These are phyloP conservation scores for Ephemerocybe angulata DNA, from an alignment of 768 basidiomycete species.

Conservation along the genomic window DNA sequence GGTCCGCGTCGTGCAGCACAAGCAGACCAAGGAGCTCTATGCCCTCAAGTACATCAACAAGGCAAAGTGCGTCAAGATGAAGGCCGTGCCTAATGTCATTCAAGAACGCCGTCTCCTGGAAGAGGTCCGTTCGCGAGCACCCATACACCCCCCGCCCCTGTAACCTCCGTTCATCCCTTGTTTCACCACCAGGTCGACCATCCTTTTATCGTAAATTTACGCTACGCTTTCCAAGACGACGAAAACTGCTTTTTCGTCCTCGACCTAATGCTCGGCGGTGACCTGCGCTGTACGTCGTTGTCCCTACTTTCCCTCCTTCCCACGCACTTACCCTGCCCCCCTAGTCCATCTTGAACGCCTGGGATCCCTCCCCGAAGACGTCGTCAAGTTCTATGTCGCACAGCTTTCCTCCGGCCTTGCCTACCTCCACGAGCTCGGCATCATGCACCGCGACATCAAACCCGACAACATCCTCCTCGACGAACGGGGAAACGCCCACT, in stretches of 20 bases:
- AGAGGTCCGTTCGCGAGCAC: constrained; percentile 55
- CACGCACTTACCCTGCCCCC: constrained; percentile 11
- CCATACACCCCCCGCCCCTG: constrained; percentile 5
- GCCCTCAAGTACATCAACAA: constrained; percentile 99
- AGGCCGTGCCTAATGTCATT: constrained; percentile 94
- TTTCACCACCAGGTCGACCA: constrained; percentile 73
- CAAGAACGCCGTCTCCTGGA: constrained; percentile 94
- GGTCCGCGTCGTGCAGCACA: constrained; percentile 99
- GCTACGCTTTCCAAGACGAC: constrained; percentile 97
- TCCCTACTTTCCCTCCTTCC: constrained; percentile 1
- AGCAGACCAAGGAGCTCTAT: constrained; percentile 93
- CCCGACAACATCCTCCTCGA: constrained; percentile 98
- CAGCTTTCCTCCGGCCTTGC: constrained; percentile 85
- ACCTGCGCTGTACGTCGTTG: constrained; percentile 79
- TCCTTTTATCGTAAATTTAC: constrained; percentile 89
- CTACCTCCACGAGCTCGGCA: constrained; percentile 88
- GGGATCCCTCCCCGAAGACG: constrained; percentile 69
- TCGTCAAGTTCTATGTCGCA: constrained; percentile 84
- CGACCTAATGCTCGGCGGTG: constrained; percentile 95
- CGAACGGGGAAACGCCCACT: constrained; percentile 91
- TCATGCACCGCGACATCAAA: constrained; percentile 97
- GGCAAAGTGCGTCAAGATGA: constrained; percentile 96
- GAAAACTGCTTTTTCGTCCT: constrained; percentile 98
- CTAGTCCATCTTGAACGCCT: constrained; percentile 86
- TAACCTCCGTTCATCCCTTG: not conserved